Percentiles rank a stretch among this genome's conserved stretches.
phyloP scores from a whole-genome alignment of 2,329 filamentous ascomycete genomes.

The Penicillium brevicompactum region DNA sequence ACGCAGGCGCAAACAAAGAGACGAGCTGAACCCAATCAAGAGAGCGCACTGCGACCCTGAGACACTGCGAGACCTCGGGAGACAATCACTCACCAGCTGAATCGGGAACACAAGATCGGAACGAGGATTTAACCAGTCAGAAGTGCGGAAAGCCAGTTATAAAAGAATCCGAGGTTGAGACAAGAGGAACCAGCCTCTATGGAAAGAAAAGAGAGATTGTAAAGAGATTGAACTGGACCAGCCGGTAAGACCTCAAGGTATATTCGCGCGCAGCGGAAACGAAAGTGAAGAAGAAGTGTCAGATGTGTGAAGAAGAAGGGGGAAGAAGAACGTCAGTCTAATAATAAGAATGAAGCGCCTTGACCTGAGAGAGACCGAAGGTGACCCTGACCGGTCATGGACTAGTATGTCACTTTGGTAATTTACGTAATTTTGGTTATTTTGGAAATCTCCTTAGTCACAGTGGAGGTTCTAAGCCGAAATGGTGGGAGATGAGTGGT shows the following conservation, averaged over 20 bases:
- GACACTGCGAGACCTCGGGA: constrained; percentile 22
- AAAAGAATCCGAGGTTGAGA: constrained; percentile 16
- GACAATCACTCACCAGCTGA: constrained; percentile 13
- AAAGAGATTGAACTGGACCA: constrained; percentile 37
- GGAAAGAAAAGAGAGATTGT: constrained; percentile 32
- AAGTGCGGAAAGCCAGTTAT: constrained; percentile 5
- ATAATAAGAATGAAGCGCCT: constrained; percentile 18
- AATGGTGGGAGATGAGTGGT: neutral
- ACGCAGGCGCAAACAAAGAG: constrained; percentile 23
- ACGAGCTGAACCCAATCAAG: constrained; percentile 1
- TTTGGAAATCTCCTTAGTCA: neutral
- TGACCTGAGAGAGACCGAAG: neutral
- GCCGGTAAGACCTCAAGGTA: constrained; percentile 36
- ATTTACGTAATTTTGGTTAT: neutral
- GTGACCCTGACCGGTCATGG: constrained; percentile 9
- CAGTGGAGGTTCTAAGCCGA: neutral
- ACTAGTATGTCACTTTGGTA: constrained; percentile 12
- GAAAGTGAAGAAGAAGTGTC: constrained; percentile 25
- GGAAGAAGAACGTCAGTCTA: constrained; percentile 12
- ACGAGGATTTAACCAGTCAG: constrained; percentile 5
- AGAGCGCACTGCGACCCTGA: constrained; percentile 5
- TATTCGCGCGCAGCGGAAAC: constrained; percentile 40
- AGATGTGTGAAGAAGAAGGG: constrained; percentile 17
- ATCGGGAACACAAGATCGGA: constrained; percentile 9
- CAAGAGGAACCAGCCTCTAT: constrained; percentile 43